These are phyloP conservation scores for Aspergillus wentii DNA, from an alignment of 495 filamentous ascomycete genomes.

Conservation along the genomic window DNA sequence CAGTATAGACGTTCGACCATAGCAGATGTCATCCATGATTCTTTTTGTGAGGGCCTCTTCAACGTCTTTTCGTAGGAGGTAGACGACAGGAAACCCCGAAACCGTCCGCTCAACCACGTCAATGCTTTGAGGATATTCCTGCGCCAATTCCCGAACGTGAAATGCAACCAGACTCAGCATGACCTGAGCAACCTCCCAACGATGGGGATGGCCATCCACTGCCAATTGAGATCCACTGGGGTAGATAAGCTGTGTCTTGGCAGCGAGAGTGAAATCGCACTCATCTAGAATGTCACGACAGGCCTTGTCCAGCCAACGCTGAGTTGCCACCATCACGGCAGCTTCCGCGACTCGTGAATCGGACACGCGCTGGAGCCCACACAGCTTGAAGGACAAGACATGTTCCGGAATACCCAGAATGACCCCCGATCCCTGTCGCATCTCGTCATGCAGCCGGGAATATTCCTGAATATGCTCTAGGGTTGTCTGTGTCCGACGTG, in stretches of 20 bases:
- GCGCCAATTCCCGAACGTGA: conserved; percentile 14
- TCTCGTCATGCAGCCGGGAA: conserved; percentile 36
- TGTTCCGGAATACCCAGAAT: conserved; percentile 65
- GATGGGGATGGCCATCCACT: conserved; percentile 51
- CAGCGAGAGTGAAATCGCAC: conserved; percentile 57
- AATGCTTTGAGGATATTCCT: conserved; percentile 25
- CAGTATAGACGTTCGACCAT: conserved; percentile 4
- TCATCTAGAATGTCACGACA: conserved; percentile 59
- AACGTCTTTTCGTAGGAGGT: conserved; percentile 15
- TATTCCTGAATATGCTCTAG: conserved; percentile 5
- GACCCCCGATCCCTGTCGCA: conserved; percentile 42
- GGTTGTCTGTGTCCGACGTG: conserved; percentile 36
- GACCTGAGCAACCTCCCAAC: conserved; percentile 55
- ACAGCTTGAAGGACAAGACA: conserved; percentile 62
- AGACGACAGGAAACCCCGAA: conserved; percentile 14
- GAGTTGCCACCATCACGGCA: conserved; percentile 13
- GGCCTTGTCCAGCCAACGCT: conserved; percentile 34
- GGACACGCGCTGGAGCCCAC: conserved; percentile 50
- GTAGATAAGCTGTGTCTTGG: conserved; percentile 60
- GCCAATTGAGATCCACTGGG: conserved; percentile 52
- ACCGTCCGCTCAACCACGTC: conserved; percentile 22
- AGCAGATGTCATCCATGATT: conserved; percentile 10
- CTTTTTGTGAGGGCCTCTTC: conserved; percentile 6
- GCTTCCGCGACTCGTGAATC: conserved; percentile 10
- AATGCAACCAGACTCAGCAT: conserved; percentile 41